These are phyloP conservation scores for Durio zibethinus DNA, from an alignment of 345 rosid species.

Conservation along the genomic window DNA sequence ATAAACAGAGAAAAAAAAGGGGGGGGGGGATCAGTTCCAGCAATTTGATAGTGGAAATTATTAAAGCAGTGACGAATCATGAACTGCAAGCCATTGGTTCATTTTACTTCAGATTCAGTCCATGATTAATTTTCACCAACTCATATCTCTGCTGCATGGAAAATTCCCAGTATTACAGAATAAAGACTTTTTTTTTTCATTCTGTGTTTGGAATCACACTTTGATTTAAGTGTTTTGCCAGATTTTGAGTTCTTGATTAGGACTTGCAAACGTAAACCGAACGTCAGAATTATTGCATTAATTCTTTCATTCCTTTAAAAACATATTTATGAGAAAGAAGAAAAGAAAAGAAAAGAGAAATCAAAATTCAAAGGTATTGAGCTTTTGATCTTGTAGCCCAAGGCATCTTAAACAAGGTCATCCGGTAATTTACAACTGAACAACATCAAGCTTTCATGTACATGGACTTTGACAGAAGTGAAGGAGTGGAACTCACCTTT, in stretches of 20 bases:
- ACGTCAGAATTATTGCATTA: neutral
- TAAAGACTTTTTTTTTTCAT: neutral
- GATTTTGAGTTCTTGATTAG: neutral
- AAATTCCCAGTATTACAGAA: neutral
- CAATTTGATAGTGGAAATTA: neutral
- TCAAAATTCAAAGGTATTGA: neutral
- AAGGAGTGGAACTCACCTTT: neutral
- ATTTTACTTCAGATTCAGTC: neutral
- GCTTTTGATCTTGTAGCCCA: neutral
- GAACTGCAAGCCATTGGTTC: neutral
- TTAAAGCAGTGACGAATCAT: neutral
- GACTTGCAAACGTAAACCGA: neutral
- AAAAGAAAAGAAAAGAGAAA: too few species aligned
- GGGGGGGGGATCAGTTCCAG: neutral
- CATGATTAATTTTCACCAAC: neutral
- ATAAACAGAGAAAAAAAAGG: neutral
- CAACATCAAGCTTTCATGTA: neutral
- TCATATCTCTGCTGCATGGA: neutral
- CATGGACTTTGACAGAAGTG: neutral
- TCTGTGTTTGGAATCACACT: neutral
- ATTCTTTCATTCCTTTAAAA: neutral
- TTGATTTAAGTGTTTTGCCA: neutral
- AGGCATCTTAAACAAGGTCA: neutral
- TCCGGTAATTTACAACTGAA: too few species aligned
- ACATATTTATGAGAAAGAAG: too few species aligned